Base-by-base conservation (phyloP, 805 yeast species). In the Isabelozyma gotoi region DNA sequence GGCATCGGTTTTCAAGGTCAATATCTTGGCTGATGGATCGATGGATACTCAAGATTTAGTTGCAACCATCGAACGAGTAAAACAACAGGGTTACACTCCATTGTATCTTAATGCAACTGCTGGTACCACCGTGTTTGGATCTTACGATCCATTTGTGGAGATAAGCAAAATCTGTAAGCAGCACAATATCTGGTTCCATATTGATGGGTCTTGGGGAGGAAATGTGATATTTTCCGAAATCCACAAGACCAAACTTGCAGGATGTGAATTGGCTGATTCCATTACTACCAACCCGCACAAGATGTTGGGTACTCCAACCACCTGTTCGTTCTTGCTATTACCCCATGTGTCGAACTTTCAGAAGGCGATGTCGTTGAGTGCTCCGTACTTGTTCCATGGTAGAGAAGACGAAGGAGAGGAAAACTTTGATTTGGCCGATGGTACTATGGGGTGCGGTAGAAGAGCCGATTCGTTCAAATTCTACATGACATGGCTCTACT, bases 151-250 rank as follows among this genome's bases (percentile, higher is more conserved):
- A 16, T 74, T 88, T 52, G 71, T 57, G 19, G 76, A 74, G 34
- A 80, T 88, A 29, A 62, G 82, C 1, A 55, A 45, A 1, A 59
- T 88, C 2, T 80, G 90, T 12, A 67, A 76, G 43, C 69, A 71
- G 44, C 58, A 82, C 60, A 61, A 73, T n/a, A 40, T 80, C 6
- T 88, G 95, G 92, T 77, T 85, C 57, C 96, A 88, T 60, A 78
- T 88, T 33, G 96, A 88, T 63, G 96, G 94, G 1, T 85, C 94
- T 5, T 87, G 95, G 96, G 96, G 96, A 27, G 96, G 92, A 7
- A 88, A 88, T 53, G 82, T 85, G 7, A 73, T 86, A 0, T 88
- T 88, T 66, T 81, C 88, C 34, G 52, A 60, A 0, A 66, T 50
- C 8, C 78, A 80, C 42, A 61, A 56, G 34, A 38, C 61, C 43